Evolutionary conservation across 2,329 filamentous ascomycete genomes (phyloP), one percentile per base, ranked within the genome.

Genomic region (Clonostachys solani): DNA sequence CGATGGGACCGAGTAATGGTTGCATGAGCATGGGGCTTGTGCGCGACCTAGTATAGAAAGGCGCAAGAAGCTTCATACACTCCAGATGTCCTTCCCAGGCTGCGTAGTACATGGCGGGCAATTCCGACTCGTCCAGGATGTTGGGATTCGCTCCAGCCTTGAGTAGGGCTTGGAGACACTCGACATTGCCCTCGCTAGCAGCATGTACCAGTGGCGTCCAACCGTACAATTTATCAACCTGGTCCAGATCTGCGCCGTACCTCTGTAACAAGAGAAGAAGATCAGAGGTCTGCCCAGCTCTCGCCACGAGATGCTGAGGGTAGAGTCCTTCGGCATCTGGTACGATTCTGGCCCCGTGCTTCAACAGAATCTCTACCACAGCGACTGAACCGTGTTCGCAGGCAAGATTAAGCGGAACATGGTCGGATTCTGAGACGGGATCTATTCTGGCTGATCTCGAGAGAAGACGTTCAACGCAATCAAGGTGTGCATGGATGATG

Each of bases 191-290:
- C 70, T 99, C 94, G 61, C 92, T 96, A 10, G 94, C 94, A 3
- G 94, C 92, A 63, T 99, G 92, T 48, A 99, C 94, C 6, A 99
- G 75, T 0, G 94, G 92, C 3, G 94, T 97, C 94, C 94, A 99
- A 50, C 92, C 90, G 57, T 97, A 97, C 15, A 99, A 77, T 67
- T 96, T 97, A 66, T 99, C 94, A 33, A 89, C 77, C 63, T 97
- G 92, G 59, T 99, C 83, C 40, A 99, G 77, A 62, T 99, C 86
- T 18, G 91, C 92, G 2, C 92, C 92, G 59, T 94, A 92, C 44
- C 87, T 77, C 62, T 91, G 87, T 12, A 99, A 75, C 37, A 96
- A 75, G 13, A 92, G 71, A 12, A 97, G 75, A 29, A 96, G 78
- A 47, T 89, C 78, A 2, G 91, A 87, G 1, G 84, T 87, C 60